phyloP scores from a whole-genome alignment of 768 basidiomycete species.

The Lentinula edodes region DNA sequence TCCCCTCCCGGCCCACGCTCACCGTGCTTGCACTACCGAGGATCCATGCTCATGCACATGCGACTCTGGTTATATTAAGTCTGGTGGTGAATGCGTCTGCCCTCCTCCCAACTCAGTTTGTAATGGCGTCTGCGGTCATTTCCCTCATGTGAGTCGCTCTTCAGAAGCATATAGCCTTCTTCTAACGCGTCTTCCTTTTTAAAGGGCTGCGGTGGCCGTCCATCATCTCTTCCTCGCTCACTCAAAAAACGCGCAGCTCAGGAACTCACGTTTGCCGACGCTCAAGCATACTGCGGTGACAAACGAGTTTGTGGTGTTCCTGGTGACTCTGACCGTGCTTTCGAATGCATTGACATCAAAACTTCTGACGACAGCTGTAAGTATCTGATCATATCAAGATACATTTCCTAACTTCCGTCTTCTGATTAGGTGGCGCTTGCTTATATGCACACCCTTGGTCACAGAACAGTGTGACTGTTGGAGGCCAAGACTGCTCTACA shows the following conservation, averaged over 20 bases:
- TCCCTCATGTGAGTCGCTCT: neutral
- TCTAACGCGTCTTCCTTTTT: neutral
- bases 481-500: neutral
- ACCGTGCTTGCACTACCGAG: neutral
- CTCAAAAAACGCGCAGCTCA: neutral
- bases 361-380: neutral
- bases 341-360: neutral
- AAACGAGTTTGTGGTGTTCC: constrained; percentile 3
- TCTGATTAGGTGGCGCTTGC: constrained; percentile 1
- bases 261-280: neutral
- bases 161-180: neutral
- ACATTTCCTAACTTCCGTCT: neutral
- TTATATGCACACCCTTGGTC: constrained; percentile 4
- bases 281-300: constrained; percentile 2
- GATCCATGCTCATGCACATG: neutral
- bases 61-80: neutral
- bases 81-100: neutral
- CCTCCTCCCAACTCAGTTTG: neutral
- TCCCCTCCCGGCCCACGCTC: neutral
- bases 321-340: neutral
- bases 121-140: neutral
- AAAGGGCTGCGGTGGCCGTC: neutral
- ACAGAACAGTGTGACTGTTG: neutral
- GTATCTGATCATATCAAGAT: neutral
- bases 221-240: neutral